Evolutionary conservation across 2,329 filamentous ascomycete genomes (phyloP).

Genomic region (Hirsutella minnesotensis): DNA sequence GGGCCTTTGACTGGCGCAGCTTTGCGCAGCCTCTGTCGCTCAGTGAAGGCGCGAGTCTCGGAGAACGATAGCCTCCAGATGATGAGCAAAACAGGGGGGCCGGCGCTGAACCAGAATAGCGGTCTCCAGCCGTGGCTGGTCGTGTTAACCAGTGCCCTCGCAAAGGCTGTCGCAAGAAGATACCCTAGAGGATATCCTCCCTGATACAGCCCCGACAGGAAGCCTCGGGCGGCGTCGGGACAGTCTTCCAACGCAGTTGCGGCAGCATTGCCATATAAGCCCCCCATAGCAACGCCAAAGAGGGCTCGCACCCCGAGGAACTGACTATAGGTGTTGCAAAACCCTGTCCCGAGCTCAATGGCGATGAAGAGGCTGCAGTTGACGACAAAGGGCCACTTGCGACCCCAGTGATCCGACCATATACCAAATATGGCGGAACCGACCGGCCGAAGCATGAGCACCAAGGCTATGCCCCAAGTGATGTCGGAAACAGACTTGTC

Average conservation of each 20-base stretch:
- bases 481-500: slow-evolving; percentile 43
- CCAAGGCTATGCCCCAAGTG: slow-evolving; percentile 52
- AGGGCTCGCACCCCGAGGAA: slow-evolving; percentile 66
- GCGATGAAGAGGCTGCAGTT: slow-evolving; percentile 64
- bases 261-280: slow-evolving; percentile 66
- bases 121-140: slow-evolving; percentile 74
- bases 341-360: slow-evolving; percentile 62
- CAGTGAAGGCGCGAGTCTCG: slow-evolving; percentile 63
- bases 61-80: slow-evolving; percentile 64
- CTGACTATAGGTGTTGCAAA: slow-evolving; percentile 53
- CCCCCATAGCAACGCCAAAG: slow-evolving; percentile 76
- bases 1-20: slow-evolving; percentile 26
- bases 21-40: slow-evolving; percentile 52
- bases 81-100: slow-evolving; percentile 72
- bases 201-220: slow-evolving; percentile 67
- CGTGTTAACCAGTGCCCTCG: slow-evolving; percentile 59
- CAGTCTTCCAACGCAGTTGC: slow-evolving; percentile 70
- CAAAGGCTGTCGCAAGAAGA: slow-evolving; percentile 45
- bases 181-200: slow-evolving; percentile 62
- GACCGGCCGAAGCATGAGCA: slow-evolving; percentile 48
- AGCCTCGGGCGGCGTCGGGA: slow-evolving; percentile 53
- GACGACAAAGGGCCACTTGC: slow-evolving; percentile 62
- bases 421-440: slow-evolving; percentile 43
- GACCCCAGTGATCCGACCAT: slow-evolving; percentile 42
- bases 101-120: slow-evolving; percentile 80